Evolutionary conservation across 306 rosid genomes (phyloP), one percentile per base, ranked within the genome.

Genomic region (Medicago lupulina): DNA sequence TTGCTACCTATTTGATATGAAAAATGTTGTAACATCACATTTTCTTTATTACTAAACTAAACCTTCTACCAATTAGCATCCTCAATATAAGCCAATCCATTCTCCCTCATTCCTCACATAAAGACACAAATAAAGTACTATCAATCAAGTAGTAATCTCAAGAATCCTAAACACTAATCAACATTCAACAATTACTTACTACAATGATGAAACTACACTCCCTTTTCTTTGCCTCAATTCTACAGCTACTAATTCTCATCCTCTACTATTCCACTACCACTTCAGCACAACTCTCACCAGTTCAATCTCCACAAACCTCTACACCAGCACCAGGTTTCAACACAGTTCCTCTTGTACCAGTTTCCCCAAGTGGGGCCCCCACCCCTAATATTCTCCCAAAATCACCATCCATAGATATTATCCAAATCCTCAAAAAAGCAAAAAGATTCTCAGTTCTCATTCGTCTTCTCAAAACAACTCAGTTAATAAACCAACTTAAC

Each of bases 401-500:
- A 55, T 41, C 88, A 44, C 79, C 88, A 39, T 76, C 78, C 79
- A 86, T 71, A 1, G 86, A 83, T 61, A 76, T 83, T 10, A 47
- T 75, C 75, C 73, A 83, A 70, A 86, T 90, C 67, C 90, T 90
- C 4, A 79, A 71, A 69, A 90, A 88, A 12, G 86, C 86, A 21
- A 81, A 90, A 8, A 71, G 74, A 66, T 90, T 84, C 80, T 60
- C 83, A n/a, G 71, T 84, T 49, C 76, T 88, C 16, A 69, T 83
- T 39, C 87, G 92, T 39, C 85, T 90, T 16, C 67, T 90, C 1
- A 82, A 81, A 25, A 84, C 78, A 62, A 87, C 90, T 17, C 85
- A 83, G 73, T 71, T 84, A 18, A 74, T 80, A 9, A 80, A 66
- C 70, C 92, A 86, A 74, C 78, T 90, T 60, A 78, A 80, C 75